Evolutionary conservation across 164 flowering plant species (phyloP).

Genomic region (Chimonanthus praecox): DNA sequence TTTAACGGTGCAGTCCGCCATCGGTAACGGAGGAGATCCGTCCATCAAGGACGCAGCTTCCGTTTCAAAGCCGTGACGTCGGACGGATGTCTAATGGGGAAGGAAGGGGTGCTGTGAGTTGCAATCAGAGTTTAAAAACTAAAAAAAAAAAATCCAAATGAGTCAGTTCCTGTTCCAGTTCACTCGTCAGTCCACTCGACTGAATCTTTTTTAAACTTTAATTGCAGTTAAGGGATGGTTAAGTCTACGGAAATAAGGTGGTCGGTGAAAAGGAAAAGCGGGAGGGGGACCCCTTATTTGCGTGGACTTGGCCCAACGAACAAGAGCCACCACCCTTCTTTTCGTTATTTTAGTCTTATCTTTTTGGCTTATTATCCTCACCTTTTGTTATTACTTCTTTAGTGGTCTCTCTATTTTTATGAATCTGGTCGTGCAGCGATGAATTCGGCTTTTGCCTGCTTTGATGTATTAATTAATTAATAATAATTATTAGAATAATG

Average conservation of each 20-base stretch:
- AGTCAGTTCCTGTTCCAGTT: background rate
- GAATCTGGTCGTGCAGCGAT: no score
- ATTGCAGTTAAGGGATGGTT: background rate
- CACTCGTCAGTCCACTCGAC: background rate
- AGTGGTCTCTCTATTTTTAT: no score
- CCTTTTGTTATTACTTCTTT: no score
- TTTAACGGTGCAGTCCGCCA: slow-evolving; percentile 60
- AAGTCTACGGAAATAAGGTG: background rate
- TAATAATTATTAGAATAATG: background rate
- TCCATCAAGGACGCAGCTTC: slow-evolving; percentile 57
- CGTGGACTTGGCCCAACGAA: background rate
- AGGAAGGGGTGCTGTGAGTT: background rate
- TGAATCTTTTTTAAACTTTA: no score
- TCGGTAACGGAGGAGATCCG: slow-evolving; percentile 33
- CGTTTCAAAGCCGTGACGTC: slow-evolving; percentile 55
- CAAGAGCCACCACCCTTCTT: background rate
- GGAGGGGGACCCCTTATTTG: background rate
- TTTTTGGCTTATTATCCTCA: background rate
- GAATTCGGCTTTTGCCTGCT: background rate
- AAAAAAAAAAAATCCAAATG: no score
- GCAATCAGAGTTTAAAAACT: no score
- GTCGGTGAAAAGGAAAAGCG: background rate
- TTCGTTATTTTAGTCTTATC: background rate
- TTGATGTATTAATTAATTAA: background rate
- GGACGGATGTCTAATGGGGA: background rate